phyloP scores from a whole-genome alignment of 2,329 filamentous ascomycete genomes.

The Calcarisporium arbuscula region DNA sequence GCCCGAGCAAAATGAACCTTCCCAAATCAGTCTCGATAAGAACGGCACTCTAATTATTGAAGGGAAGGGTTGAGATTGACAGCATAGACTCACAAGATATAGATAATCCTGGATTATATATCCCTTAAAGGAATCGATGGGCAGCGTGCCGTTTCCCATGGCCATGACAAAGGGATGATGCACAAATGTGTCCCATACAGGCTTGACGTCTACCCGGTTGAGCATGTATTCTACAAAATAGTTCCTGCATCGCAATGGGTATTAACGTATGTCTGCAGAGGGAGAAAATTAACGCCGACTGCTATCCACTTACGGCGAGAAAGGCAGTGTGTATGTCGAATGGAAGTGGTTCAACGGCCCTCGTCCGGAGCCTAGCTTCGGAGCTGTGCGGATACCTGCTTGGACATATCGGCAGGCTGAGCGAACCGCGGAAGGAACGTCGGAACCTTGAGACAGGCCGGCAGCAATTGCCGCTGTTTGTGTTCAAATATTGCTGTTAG shows the following conservation, averaged over 20 bases:
- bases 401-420: slow-evolving; percentile 67
- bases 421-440: slow-evolving; percentile 54
- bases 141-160: slow-evolving; percentile 69
- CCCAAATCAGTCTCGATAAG: too few species aligned
- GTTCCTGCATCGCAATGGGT: slow-evolving; percentile 40
- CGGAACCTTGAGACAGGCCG: slow-evolving; percentile 57
- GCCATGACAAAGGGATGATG: slow-evolving; percentile 77
- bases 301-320: slow-evolving; percentile 47
- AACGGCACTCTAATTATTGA: too few species aligned
- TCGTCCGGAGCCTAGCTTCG: slow-evolving; percentile 57
- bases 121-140: slow-evolving; percentile 71
- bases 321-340: slow-evolving; percentile 61
- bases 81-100: slow-evolving; percentile 57
- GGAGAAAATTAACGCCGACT: background rate
- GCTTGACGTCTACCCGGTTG: slow-evolving; percentile 64
- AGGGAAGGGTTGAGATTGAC: too few species aligned
- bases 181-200: slow-evolving; percentile 68
- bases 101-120: slow-evolving; percentile 92
- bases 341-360: slow-evolving; percentile 78
- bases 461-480: slow-evolving; percentile 63
- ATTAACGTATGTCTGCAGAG: background rate
- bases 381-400: slow-evolving; percentile 60
- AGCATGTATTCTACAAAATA: slow-evolving; percentile 81
- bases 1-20: slow-evolving; percentile 86
- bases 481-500: background rate